Evolutionary conservation across 78 protist genomes (phyloP).

Genomic region (Paulinella micropora): DNA sequence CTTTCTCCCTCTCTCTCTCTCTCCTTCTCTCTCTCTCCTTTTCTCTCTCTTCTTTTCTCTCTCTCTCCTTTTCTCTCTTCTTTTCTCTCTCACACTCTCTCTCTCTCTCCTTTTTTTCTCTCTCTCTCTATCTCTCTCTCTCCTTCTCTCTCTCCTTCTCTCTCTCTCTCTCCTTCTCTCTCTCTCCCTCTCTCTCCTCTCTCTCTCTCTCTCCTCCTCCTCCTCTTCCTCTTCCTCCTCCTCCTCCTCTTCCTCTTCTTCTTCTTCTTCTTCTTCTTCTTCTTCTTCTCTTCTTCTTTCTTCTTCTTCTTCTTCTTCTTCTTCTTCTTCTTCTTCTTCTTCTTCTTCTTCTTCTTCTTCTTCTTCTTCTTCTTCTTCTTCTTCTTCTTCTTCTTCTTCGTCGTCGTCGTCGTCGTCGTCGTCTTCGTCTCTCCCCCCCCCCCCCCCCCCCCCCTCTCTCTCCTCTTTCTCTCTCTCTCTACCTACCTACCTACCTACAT

Average conservation of each 20-base stretch:
- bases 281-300: neutral
- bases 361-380: too few relatives aligned
- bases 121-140: too few relatives aligned
- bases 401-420: too few relatives aligned
- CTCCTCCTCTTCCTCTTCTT: neutral
- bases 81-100: neutral
- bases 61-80: neutral
- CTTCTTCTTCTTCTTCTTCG: too few relatives aligned
- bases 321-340: too few relatives aligned
- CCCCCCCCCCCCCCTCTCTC: too few relatives aligned
- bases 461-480: too few relatives aligned
- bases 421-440: too few relatives aligned
- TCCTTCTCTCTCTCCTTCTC: too few relatives aligned
- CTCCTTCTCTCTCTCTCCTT: neutral
- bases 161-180: neutral
- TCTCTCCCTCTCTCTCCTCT: neutral
- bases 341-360: too few relatives aligned
- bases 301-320: neutral
- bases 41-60: neutral
- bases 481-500: too few relatives aligned
- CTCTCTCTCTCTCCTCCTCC: neutral
- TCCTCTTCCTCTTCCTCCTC: neutral
- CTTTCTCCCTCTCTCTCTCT: neutral
- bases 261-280: neutral
- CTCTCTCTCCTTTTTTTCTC: too few relatives aligned